Percentiles rank a stretch among this genome's conserved stretches.
These are phyloP conservation scores for Pisolithus thermaeus DNA, from an alignment of 1,284 basidiomycete genomes.

Conservation along the genomic window DNA sequence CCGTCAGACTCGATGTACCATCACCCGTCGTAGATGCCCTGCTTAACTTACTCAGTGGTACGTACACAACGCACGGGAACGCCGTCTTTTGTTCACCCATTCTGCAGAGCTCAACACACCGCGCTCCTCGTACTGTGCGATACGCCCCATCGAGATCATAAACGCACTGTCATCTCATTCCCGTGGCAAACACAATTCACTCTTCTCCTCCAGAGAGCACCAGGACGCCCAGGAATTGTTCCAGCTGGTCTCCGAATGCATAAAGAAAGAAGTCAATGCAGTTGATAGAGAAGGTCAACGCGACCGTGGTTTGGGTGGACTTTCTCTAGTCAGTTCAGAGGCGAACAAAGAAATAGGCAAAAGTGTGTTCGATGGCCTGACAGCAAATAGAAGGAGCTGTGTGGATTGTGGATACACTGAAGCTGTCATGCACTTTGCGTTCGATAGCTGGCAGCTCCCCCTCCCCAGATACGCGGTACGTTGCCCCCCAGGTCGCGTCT, in stretches of 20 bases:
- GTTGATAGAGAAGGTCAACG: slow-evolving; percentile 60
- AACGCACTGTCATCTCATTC: slow-evolving; percentile 57
- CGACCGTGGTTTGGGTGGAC: slow-evolving; percentile 61
- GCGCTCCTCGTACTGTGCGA: slow-evolving; percentile 47
- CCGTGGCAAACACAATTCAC: slow-evolving; percentile 49
- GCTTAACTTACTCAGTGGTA: slow-evolving; percentile 60
- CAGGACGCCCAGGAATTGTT: slow-evolving; percentile 97
- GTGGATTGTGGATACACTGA: slow-evolving; percentile 82
- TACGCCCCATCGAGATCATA: slow-evolving; percentile 70
- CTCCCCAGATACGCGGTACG: slow-evolving; percentile 58
- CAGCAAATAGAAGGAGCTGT: slow-evolving; percentile 78
- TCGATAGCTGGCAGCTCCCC: slow-evolving; percentile 77
- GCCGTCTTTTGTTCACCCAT: slow-evolving; percentile 8
- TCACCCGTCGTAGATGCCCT: slow-evolving; percentile 81
- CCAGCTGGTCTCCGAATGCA: slow-evolving; percentile 80
- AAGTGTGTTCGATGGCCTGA: slow-evolving; percentile 76
- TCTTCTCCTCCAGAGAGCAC: slow-evolving; percentile 83
- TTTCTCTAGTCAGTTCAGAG: slow-evolving; percentile 31
- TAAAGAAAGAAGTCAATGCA: slow-evolving; percentile 71
- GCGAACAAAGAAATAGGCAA: slow-evolving; percentile 43
- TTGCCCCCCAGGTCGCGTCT: slow-evolving; percentile 7
- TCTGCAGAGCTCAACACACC: slow-evolving; percentile 67
- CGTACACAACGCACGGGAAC: slow-evolving; percentile 14
- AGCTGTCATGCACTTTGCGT: slow-evolving; percentile 81
- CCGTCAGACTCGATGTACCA: slow-evolving; percentile 70